These are phyloP conservation scores for Cladosporium phlei DNA, from an alignment of 2,329 filamentous ascomycete genomes.

Conservation along the genomic window DNA sequence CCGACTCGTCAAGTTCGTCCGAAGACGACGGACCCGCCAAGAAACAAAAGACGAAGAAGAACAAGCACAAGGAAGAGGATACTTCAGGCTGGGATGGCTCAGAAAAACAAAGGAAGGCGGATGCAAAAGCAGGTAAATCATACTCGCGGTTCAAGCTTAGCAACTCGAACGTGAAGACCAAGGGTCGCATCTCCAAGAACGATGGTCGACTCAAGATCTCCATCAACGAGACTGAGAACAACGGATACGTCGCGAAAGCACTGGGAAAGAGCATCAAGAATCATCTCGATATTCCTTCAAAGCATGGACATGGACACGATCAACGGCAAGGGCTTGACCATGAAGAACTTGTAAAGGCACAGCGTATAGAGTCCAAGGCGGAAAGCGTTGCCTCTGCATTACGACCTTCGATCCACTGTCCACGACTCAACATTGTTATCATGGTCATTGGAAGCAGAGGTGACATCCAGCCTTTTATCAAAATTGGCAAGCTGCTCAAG, in stretches of 20 bases:
- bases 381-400: constrained; percentile 25
- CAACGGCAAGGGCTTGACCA: too few species aligned
- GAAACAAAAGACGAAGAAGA: constrained; percentile 11
- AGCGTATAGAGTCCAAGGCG: constrained; percentile 18
- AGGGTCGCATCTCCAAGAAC: constrained; percentile 59
- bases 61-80: constrained; percentile 13
- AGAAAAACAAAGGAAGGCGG: constrained; percentile 16
- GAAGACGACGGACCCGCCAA: constrained; percentile 21
- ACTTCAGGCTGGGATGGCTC: background rate
- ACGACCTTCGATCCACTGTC: constrained; percentile 27
- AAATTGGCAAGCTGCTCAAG: constrained; percentile 67
- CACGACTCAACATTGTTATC: constrained; percentile 69
- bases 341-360: constrained; percentile 2
- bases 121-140: constrained; percentile 18
- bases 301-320: constrained; percentile 26
- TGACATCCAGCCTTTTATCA: constrained; percentile 75
- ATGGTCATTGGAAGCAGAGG: constrained; percentile 79
- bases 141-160: constrained; percentile 56
- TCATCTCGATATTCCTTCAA: constrained; percentile 40
- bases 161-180: constrained; percentile 62
- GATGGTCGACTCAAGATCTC: constrained; percentile 70
- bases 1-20: constrained; percentile 24
- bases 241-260: constrained; percentile 68
- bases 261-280: constrained; percentile 60
- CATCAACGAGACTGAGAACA: constrained; percentile 64